Conservation (phyloP, 2,329 filamentous ascomycete genomes). For the Acrocalymma vagum region DNA sequence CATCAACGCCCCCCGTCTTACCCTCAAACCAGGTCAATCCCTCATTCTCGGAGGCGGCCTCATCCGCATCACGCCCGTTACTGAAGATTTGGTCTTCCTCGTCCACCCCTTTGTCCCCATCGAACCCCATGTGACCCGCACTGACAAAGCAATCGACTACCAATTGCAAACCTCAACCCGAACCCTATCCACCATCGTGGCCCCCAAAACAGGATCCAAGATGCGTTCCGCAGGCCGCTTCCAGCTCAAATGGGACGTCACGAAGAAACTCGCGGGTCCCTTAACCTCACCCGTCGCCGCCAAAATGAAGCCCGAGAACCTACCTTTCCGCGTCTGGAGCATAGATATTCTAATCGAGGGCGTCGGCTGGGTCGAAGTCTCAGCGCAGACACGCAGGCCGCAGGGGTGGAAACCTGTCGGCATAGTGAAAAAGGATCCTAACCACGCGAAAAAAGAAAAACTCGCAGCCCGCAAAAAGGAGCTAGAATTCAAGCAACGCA, state of each 20-base stretch:
- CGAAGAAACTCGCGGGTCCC: constrained; percentile 77
- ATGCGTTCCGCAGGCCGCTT: constrained; percentile 73
- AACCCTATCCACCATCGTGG: constrained; percentile 68
- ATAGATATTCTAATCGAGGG: constrained; percentile 91
- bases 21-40: constrained; percentile 79
- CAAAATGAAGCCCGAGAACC: constrained; percentile 68
- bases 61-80: constrained; percentile 83
- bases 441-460: constrained; percentile 29
- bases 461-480: constrained; percentile 11
- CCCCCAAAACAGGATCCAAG: constrained; percentile 44
- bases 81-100: constrained; percentile 71
- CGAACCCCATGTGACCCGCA: constrained; percentile 77
- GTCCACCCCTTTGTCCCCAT: constrained; percentile 89
- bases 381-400: constrained; percentile 74
- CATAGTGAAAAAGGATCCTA: constrained; percentile 59
- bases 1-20: constrained; percentile 75
- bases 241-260: constrained; percentile 82
- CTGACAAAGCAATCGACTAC: constrained; percentile 78
- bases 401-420: constrained; percentile 39
- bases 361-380: constrained; percentile 91
- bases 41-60: constrained; percentile 82
- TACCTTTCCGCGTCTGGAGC: constrained; percentile 83
- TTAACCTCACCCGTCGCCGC: constrained; percentile 70
- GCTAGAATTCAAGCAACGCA: constrained; percentile 22
- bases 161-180: constrained; percentile 65